These are phyloP conservation scores for Stylonectria norvegica DNA, from an alignment of 2,329 filamentous ascomycete species.

Conservation along the genomic window DNA sequence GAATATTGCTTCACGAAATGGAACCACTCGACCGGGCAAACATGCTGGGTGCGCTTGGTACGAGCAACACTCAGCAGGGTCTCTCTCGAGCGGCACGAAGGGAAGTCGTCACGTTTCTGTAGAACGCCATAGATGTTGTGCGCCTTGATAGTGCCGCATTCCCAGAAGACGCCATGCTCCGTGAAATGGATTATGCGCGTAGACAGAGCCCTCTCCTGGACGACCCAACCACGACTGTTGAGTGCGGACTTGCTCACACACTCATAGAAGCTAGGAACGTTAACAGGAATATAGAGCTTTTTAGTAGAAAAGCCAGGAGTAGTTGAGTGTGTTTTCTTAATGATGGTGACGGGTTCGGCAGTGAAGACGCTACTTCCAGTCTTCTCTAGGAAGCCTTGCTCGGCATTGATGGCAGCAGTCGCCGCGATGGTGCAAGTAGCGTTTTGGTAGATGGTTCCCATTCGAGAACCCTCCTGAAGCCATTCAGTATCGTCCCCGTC, in stretches of 20 bases:
- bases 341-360: background rate
- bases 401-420: conserved; percentile 1
- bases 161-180: conserved; percentile 1
- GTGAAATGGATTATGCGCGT: conserved; percentile 1
- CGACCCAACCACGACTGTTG: conserved; percentile 2
- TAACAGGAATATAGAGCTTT: background rate
- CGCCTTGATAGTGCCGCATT: background rate
- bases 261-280: background rate
- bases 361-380: background rate
- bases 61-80: conserved; percentile 1
- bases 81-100: conserved; percentile 2
- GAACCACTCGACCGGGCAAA: conserved; percentile 2
- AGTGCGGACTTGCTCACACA: background rate
- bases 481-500: background rate
- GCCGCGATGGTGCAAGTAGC: conserved; percentile 1
- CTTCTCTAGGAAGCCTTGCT: background rate
- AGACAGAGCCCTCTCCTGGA: background rate
- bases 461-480: conserved; percentile 1
- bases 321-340: no score
- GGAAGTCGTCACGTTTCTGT: background rate
- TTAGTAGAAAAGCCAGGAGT: no score
- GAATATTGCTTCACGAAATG: conserved; percentile 2
- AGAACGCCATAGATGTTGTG: background rate
- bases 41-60: background rate
- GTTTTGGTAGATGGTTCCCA: conserved; percentile 1